A percentile compares a stretch with the other conserved stretches of the same genome.
phyloP scores from a whole-genome alignment of 2,329 filamentous ascomycete species.

The Fusarium sp. region DNA sequence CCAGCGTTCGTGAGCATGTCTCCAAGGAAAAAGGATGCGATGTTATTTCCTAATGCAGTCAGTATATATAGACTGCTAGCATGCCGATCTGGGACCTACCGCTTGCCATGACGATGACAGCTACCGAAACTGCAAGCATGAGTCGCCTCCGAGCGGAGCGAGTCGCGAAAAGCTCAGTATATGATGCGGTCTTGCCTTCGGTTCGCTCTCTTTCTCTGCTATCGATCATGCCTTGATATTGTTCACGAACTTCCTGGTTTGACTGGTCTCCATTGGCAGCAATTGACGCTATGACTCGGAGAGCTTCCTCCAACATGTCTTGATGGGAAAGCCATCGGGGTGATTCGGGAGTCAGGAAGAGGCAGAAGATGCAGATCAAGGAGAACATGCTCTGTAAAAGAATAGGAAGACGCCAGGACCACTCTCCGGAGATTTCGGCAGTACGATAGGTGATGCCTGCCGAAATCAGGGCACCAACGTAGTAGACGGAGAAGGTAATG shows the following conservation, averaged over 20 bases:
- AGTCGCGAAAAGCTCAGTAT: not conserved
- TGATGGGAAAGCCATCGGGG: not conserved
- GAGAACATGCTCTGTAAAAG: not conserved
- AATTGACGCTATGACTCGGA: not conserved
- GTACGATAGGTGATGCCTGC: not conserved
- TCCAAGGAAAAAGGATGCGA: not conserved
- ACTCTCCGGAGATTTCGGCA: not conserved
- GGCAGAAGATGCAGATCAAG: not conserved
- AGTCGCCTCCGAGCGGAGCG: not conserved
- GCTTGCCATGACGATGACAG: not conserved
- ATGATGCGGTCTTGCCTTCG: not conserved
- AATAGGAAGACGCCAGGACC: not conserved
- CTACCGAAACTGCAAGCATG: not conserved
- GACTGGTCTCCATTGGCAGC: not conserved
- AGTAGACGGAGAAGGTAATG: not conserved
- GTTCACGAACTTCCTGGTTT: not conserved
- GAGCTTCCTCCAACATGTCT: not conserved
- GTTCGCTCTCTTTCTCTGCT: not conserved
- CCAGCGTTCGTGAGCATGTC: not conserved
- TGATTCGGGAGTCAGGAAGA: not conserved
- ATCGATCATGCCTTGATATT: not conserved
- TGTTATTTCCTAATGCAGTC: not conserved
- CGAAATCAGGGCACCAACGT: not conserved
- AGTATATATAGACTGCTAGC: accelerated
- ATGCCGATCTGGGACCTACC: not conserved